These are phyloP conservation scores for Santalum album DNA, from an alignment of 164 flowering plant species.

Conservation along the genomic window DNA sequence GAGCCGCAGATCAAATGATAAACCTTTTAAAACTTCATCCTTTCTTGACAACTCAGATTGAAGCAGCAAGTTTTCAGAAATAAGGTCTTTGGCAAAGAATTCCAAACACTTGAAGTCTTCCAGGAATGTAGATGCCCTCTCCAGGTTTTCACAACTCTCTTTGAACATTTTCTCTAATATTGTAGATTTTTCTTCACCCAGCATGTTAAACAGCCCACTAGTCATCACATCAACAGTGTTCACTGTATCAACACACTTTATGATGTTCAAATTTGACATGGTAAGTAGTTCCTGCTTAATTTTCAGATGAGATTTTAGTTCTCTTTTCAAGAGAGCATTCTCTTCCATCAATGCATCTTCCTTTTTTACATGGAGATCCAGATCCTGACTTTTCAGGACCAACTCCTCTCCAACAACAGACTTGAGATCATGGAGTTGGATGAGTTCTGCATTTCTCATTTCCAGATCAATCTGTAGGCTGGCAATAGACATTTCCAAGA, in stretches of 20 bases:
- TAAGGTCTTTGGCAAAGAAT: constrained; percentile 29
- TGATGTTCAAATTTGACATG: constrained; percentile 16
- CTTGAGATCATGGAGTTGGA: constrained; percentile 28
- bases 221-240: constrained; percentile 18
- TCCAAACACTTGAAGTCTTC: constrained; percentile 44
- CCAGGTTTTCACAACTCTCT: constrained; percentile 25
- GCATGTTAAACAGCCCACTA: constrained; percentile 15
- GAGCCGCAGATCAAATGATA: constrained; percentile 69
- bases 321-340: constrained; percentile 31
- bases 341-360: constrained; percentile 30
- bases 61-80: constrained; percentile 42
- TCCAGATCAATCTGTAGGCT: constrained; percentile 31
- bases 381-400: constrained; percentile 23
- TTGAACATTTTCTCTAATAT: constrained; percentile 29
- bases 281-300: constrained; percentile 17
- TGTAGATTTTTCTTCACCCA: constrained; percentile 15
- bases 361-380: constrained; percentile 18
- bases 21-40: constrained; percentile 64
- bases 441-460: constrained; percentile 25
- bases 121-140: constrained; percentile 24
- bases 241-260: constrained; percentile 18
- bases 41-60: constrained; percentile 58
- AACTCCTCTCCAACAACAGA: constrained; percentile 28
- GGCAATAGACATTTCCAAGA: constrained; percentile 35
- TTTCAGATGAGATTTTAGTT: constrained; percentile 23